Evolutionary conservation across 345 rosid genomes (phyloP), one percentile per base, ranked within the genome.

Genomic region (Citrus sp.): DNA sequence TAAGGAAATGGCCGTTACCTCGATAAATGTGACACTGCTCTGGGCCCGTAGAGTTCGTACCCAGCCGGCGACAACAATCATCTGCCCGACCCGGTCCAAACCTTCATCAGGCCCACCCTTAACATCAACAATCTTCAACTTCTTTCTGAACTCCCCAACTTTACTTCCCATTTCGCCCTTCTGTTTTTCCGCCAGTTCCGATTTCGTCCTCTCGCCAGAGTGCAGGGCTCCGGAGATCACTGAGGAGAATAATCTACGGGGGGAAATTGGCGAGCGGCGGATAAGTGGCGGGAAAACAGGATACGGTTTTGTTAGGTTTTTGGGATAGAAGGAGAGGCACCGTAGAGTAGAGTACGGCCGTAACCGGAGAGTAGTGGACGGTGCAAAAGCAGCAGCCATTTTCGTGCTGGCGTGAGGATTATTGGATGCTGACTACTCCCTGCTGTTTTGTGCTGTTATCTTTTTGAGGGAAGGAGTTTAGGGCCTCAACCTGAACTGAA

Each of bases 11-110:
- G 37, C 4, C 13, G 21, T 86, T 65, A 92, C 99, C 92, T 96
- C 98, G 13, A 96, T 78, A 73, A 96, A 96, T 8, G 97, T 89
- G 72, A 96, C 81, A 80, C 91, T 92, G 78, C 97, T 94, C 85
- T 96, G 99, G 78, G 78, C 94, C 16, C 99, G 89, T 67, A 96
- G 88, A 24, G 98, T 94, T 27, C 98, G 90, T 9, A 96, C 95
- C 99, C 99, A 96, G 24, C 99, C 99, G 90, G 79, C 77, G 19
- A 91, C 89, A 73, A 82, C 86, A 60, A 92, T 83, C 21, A 80
- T 88, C 83, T 88, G 85, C 51, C 97, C 97, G 27, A 96, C 85
- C 24, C 89, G 89, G 62, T 77, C 80, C 75, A 94, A 62, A 1
- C 97, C 97, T 86, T 89, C 85, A 65, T 88, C 89, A 2, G 83